Base-by-base conservation (phyloP, 306 rosid species). In the Bauhinia variegata region DNA sequence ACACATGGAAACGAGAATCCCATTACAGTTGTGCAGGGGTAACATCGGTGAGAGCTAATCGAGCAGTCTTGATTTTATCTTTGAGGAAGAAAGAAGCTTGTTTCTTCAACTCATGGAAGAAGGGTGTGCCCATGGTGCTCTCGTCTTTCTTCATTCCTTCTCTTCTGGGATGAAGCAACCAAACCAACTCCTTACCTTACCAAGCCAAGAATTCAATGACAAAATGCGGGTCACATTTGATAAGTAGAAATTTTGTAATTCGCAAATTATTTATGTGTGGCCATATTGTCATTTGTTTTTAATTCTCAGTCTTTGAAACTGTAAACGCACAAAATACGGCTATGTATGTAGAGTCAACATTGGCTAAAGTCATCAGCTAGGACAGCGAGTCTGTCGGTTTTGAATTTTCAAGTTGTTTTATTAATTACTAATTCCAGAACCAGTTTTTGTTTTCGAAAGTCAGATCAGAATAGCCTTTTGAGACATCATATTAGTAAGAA, bases 31-130 rank as follows among this genome's bases (percentile, higher is more conserved):
- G 74, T 33, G 95, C 89, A 11, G 96, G 87, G 42, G 99, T 93
- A 64, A 90, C 97, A 86, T 93, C 97, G 8, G 99, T 93, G 60
- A 93, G 92, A 54, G 91, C 99, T 61, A 93, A 75, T 82, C 99
- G 86, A 19, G 97, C 97, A 62, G 85, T 88, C 84, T 88, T 93
- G 82, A 93, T 65, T 72, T 93, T 93, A 83, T 88, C 96, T 83
- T 86, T 93, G 71, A 93, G 64, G 76, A 83, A 93, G 84, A 86
- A 93, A 56, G 99, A 93, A 56, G 99, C 99, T 63, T 93, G 99
- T 48, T 80, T 93, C 73, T 83, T 90, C 79, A 90, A 83, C 13
- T 90, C 99, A 76, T 53, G 73, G 72, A 93, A 87, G 46, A 62
- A 82, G 63, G 98, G 87, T 0, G 83, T 47, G 18, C 75, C 67